These are phyloP conservation scores for Climacium dendroides DNA, from an alignment of 225 moss, liverwort and hornwort species.

Conservation along the genomic window DNA sequence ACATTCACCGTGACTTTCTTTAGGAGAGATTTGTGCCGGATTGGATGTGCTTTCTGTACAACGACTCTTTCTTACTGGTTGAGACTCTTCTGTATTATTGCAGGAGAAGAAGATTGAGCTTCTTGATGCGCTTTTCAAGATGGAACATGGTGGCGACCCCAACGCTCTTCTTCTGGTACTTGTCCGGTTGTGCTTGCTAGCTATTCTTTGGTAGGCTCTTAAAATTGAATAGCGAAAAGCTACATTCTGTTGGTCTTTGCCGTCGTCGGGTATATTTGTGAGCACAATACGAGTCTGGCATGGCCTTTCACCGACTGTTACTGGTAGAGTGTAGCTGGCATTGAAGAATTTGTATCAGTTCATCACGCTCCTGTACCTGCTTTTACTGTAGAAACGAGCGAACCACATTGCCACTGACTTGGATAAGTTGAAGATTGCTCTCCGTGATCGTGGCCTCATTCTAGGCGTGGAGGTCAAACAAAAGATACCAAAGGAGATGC, in stretches of 20 bases:
- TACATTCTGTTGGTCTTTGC: neutral
- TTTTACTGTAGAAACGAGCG: conserved; percentile 56
- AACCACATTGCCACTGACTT: conserved; percentile 71
- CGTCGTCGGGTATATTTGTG: neutral
- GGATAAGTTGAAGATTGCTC: conserved; percentile 82
- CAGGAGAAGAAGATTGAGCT: conserved; percentile 61
- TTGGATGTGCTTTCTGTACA: neutral
- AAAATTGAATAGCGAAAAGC: neutral
- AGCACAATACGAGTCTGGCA: neutral
- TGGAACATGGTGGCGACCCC: conserved; percentile 55
- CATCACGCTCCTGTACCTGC: neutral
- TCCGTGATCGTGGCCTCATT: conserved; percentile 68
- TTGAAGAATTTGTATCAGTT: neutral
- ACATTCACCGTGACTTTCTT: neutral
- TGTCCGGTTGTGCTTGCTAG: neutral
- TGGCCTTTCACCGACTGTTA: neutral
- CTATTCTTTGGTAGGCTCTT: neutral
- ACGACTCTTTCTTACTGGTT: neutral
- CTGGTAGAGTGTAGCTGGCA: neutral
- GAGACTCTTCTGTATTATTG: neutral
- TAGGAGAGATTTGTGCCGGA: neutral
- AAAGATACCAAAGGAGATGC: conserved; percentile 60
- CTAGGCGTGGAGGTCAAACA: conserved; percentile 73
- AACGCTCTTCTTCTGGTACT: conserved; percentile 52
- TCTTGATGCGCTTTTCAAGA: conserved; percentile 48